Evolutionary conservation across 306 rosid genomes (phyloP).

Genomic region (Styphnolobium japonicum): DNA sequence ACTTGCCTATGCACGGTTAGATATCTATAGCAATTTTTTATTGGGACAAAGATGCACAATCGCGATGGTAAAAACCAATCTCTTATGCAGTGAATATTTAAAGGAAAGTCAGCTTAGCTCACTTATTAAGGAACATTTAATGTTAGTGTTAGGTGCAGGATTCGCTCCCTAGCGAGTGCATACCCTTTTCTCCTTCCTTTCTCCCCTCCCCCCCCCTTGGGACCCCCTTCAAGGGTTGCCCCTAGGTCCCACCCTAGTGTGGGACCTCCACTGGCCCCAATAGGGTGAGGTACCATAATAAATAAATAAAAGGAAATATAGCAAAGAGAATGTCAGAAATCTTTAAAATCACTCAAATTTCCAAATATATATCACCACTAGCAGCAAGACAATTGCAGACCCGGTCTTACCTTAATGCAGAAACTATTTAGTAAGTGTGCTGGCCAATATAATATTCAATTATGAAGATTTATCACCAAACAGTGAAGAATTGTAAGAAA

Average conservation of each 20-base stretch:
- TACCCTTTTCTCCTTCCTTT: no score
- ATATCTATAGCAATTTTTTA: not conserved
- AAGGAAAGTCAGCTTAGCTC: no score
- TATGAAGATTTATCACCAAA: not conserved
- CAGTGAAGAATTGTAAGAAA: not conserved
- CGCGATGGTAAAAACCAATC: not conserved
- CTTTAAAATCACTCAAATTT: not conserved
- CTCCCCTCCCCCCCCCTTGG: no score
- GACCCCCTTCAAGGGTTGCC: no score
- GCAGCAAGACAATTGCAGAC: not conserved
- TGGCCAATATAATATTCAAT: not conserved
- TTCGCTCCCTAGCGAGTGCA: no score
- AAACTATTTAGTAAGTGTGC: not conserved
- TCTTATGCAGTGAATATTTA: not conserved
- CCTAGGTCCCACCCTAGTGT: no score
- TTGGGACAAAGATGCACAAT: not conserved
- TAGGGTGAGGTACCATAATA: no score
- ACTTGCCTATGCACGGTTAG: not conserved
- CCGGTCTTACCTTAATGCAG: not conserved
- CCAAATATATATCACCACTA: not conserved
- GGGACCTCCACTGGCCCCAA: no score
- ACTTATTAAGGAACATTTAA: no score
- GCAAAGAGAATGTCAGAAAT: not conserved
- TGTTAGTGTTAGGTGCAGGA: no score
- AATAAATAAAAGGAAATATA: not conserved